A percentile compares a stretch with the other conserved stretches of the same genome.
Conservation (phyloP, 2,329 filamentous ascomycete genomes). For the Leptographium flavum region DNA sequence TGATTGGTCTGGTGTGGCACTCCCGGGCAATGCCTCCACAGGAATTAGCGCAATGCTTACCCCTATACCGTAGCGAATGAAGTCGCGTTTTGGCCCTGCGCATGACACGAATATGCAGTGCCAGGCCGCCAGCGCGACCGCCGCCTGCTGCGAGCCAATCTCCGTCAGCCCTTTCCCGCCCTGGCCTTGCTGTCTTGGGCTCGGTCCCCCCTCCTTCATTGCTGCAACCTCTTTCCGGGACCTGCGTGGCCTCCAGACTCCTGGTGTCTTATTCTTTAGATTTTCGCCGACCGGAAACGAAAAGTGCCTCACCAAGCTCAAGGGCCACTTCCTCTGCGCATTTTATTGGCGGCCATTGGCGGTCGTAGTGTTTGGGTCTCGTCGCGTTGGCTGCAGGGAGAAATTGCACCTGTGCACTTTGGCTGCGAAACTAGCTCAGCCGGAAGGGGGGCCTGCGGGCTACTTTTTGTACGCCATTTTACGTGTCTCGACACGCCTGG, state of each 20-base stretch:
- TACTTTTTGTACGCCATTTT: too few species aligned
- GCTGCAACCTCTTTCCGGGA: neutral
- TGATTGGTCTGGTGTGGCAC: slow-evolving; percentile 1
- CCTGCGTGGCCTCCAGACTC: neutral
- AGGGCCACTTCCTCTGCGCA: neutral
- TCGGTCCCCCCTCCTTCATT: neutral
- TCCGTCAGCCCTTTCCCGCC: neutral
- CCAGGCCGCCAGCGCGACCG: neutral
- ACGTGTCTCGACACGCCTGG: too few species aligned
- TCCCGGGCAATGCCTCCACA: neutral
- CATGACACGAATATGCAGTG: slow-evolving; percentile 2
- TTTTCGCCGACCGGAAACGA: neutral
- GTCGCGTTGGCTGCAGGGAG: too few species aligned
- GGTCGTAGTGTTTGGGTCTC: too few species aligned
- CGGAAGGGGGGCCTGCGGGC: too few species aligned
- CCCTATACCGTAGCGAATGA: slow-evolving; percentile 1
- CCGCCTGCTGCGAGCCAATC: neutral
- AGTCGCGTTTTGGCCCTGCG: neutral
- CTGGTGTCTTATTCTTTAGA: neutral
- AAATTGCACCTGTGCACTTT: too few species aligned
- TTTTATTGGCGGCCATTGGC: too few species aligned
- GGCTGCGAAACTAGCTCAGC: too few species aligned
- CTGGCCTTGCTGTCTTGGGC: neutral
- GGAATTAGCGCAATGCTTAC: neutral
- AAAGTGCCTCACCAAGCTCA: neutral